Conservation (phyloP, 805 yeast genomes). For the Saccharomycopsis amapae region DNA sequence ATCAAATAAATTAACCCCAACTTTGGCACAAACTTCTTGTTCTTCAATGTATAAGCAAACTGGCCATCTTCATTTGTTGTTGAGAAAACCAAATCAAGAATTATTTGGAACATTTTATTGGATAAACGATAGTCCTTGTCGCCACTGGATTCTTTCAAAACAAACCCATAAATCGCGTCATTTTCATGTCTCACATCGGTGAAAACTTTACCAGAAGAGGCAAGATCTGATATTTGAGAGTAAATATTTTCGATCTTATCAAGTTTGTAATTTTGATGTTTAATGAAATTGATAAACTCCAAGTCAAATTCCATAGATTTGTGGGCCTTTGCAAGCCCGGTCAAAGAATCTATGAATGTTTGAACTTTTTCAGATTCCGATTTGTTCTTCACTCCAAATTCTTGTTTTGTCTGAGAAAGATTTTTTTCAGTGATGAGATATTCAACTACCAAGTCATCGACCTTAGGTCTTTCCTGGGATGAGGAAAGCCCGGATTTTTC, state of each 20-base stretch:
- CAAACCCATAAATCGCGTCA: neutral
- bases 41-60: conserved; percentile 1
- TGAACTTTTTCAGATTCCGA: conserved; percentile 12
- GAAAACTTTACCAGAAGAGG: neutral
- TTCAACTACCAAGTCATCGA: no score
- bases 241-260: conserved; percentile 5
- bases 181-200: neutral
- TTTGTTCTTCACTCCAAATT: neutral
- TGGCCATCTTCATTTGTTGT: neutral
- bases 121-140: conserved; percentile 13
- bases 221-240: no score
- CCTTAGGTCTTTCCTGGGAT: neutral
- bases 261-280: conserved; percentile 4
- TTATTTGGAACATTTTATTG: conserved; percentile 4
- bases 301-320: conserved; percentile 13
- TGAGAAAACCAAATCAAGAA: conserved; percentile 9
- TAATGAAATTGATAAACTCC: conserved; percentile 12
- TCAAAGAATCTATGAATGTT: conserved; percentile 5
- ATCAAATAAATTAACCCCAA: conserved; percentile 14
- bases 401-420: neutral
- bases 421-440: no score
- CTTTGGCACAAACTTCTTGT: conserved; percentile 13
- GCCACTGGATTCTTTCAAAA: neutral
- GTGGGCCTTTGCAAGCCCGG: neutral
- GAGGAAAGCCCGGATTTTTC: neutral